Base-by-base conservation (phyloP, 2,329 filamentous ascomycete genomes). In the Gnomoniopsis sp. region DNA sequence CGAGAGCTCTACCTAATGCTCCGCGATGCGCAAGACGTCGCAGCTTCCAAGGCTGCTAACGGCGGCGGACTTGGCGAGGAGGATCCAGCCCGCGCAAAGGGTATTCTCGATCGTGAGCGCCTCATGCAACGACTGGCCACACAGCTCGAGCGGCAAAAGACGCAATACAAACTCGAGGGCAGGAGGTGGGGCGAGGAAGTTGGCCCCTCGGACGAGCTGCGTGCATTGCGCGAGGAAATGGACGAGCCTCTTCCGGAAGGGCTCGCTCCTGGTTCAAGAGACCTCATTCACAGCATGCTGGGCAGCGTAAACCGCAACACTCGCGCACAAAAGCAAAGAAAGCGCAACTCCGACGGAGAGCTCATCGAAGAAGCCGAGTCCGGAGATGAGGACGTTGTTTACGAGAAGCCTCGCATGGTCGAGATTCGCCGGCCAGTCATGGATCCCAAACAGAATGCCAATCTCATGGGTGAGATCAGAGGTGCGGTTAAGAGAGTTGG, bases 1-100 rank as follows among this genome's bases (percentile, higher is more conserved):
- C 84, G 95, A 76, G 95, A 99, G 74, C 78, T 99, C 22, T 99
- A 98, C 73, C 88, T 99, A 58, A 99, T 99, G 95, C 88, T 99
- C 64, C 87, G 93, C 62, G 95, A 99, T 74, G 93, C 95, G 41
- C 93, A 98, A 74, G 93, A 99, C 69, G 91, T 97, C 65, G 93
- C 93, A 49, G 93, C 92, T 23, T 92, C 93, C 3, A 90, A 91
- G 67, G 90, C 91, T 55, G 76, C 75, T 57, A 87, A 86, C 71
- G 77, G 77, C 63, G 77, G 77, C 44, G 78, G 79, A 64, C 75
- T 87, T 43, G 81, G 73, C 51, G 82, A 86, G 44, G 84, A 83
- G 22, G 89, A 95, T 70, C 86, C 90, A 23, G 79, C 85, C 33
- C 88, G 88, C 57, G 91, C 93, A 88, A 87, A 92, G 71, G 95